phyloP scores from a whole-genome alignment of 1,284 basidiomycete genomes.

The Kwoniella shivajii region DNA sequence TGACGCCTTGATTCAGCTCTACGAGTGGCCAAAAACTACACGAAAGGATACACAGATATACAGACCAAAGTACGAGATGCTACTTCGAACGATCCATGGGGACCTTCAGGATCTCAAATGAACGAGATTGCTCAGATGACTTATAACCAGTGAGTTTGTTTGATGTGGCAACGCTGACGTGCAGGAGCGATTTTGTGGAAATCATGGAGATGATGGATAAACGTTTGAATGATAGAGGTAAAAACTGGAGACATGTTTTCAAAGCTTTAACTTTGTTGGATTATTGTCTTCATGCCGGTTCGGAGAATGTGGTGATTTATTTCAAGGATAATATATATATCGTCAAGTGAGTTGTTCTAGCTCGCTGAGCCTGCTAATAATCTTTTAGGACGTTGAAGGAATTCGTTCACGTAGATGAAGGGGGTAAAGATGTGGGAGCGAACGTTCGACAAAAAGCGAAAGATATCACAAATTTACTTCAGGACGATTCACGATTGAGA shows the following conservation, averaged over 20 bases:
- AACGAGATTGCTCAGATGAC: slow-evolving; percentile 97
- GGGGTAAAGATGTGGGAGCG: slow-evolving; percentile 94
- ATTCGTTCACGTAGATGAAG: slow-evolving; percentile 96
- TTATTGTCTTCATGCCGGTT: slow-evolving; percentile 94
- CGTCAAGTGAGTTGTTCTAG: slow-evolving; percentile 79
- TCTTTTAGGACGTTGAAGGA: slow-evolving; percentile 78
- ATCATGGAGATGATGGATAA: slow-evolving; percentile 99
- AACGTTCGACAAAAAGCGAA: slow-evolving; percentile 99
- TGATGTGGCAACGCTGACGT: not conserved
- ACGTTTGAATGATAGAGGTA: slow-evolving; percentile 97
- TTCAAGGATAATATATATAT: slow-evolving; percentile 97
- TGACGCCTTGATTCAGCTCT: slow-evolving; percentile 58
- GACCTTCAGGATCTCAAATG: slow-evolving; percentile 97
- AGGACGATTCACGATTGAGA: slow-evolving; percentile 81
- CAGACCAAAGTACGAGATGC: slow-evolving; percentile 91
- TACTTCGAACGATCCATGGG: slow-evolving; percentile 99
- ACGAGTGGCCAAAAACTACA: slow-evolving; percentile 90
- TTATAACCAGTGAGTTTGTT: slow-evolving; percentile 83
- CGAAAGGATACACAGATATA: slow-evolving; percentile 85
- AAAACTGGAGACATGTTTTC: slow-evolving; percentile 99
- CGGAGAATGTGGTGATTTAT: slow-evolving; percentile 98
- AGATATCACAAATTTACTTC: slow-evolving; percentile 95
- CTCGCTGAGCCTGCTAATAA: not conserved
- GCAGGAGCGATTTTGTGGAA: slow-evolving; percentile 94
- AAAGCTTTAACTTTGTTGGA: slow-evolving; percentile 97